Conservation (phyloP, 192 early-diverging fungal species). For the Dimargaris cristalligena region DNA sequence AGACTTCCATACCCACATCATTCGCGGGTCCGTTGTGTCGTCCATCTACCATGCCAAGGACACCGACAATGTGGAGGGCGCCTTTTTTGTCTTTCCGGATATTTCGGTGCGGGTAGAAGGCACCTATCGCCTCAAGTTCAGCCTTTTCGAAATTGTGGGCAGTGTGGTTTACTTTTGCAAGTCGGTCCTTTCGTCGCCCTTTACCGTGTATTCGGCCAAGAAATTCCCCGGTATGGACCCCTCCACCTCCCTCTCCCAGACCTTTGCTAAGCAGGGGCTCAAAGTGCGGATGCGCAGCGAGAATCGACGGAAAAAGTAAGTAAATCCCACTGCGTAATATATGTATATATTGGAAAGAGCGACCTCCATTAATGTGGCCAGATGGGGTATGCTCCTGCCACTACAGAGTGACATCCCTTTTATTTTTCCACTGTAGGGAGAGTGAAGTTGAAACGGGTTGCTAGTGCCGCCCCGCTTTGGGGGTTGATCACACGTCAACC, state of each 20-base stretch:
- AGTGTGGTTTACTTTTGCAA: conserved; percentile 80
- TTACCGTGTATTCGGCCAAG: conserved; percentile 84
- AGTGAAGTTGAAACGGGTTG: too few species aligned
- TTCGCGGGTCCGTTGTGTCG: conserved; percentile 87
- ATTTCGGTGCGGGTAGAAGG: conserved; percentile 90
- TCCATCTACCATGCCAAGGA: conserved; percentile 83
- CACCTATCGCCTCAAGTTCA: conserved; percentile 64
- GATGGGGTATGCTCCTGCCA: too few species aligned
- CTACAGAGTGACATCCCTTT: too few species aligned
- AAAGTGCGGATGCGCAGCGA: conserved; percentile 92
- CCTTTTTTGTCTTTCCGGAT: conserved; percentile 95
- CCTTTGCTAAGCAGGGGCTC: conserved; percentile 91
- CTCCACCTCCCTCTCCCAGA: conserved; percentile 71
- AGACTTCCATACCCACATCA: conserved; percentile 78
- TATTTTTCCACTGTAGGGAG: too few species aligned
- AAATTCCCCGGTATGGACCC: conserved; percentile 96
- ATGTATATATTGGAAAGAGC: too few species aligned
- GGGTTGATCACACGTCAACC: too few species aligned
- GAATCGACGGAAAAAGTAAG: conserved; percentile 18
- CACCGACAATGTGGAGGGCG: conserved; percentile 69
- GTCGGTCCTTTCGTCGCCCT: conserved; percentile 66
- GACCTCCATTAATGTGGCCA: too few species aligned
- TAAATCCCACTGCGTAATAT: too few species aligned
- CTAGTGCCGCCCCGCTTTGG: too few species aligned
- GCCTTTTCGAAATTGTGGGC: conserved; percentile 80